A percentile compares a stretch with the other conserved stretches of the same genome.
phyloP scores from a whole-genome alignment of 495 filamentous ascomycete species.

The Talaromyces thailandensis region DNA sequence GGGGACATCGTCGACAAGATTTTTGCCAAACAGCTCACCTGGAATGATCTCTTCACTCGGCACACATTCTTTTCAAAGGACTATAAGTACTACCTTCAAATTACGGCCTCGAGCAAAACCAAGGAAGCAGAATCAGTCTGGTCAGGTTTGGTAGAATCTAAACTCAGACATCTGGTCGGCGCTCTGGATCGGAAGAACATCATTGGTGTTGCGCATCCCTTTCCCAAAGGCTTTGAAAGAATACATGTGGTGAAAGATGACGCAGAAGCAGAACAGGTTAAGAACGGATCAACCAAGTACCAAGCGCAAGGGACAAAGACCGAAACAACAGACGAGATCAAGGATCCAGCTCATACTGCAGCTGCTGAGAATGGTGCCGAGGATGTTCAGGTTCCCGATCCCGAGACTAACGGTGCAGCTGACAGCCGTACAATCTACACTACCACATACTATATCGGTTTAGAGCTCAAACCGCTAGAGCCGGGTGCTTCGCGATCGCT shows the following conservation, averaged over 20 bases:
- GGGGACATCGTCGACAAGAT: slow-evolving; percentile 75
- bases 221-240: slow-evolving; percentile 85
- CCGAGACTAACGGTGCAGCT: slow-evolving; percentile 21
- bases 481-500: slow-evolving; percentile 39
- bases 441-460: slow-evolving; percentile 79
- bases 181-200: slow-evolving; percentile 65
- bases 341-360: slow-evolving; percentile 43
- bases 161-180: slow-evolving; percentile 71
- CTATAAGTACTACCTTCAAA: slow-evolving; percentile 89
- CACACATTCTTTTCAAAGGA: slow-evolving; percentile 87
- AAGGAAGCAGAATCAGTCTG: slow-evolving; percentile 79
- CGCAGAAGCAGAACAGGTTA: slow-evolving; percentile 58
- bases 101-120: slow-evolving; percentile 75
- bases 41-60: slow-evolving; percentile 80
- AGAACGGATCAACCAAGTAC: slow-evolving; percentile 61
- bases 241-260: slow-evolving; percentile 64
- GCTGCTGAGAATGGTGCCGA: slow-evolving; percentile 39
- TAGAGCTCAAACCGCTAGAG: slow-evolving; percentile 47
- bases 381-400: slow-evolving; percentile 32
- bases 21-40: slow-evolving; percentile 58
- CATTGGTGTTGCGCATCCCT: slow-evolving; percentile 79
- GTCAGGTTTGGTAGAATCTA: slow-evolving; percentile 90
- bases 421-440: slow-evolving; percentile 57
- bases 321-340: slow-evolving; percentile 48
- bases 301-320: slow-evolving; percentile 52